Evolutionary conservation across 2,329 filamentous ascomycete species (phyloP).

Genomic region (Akanthomyces muscarius): DNA sequence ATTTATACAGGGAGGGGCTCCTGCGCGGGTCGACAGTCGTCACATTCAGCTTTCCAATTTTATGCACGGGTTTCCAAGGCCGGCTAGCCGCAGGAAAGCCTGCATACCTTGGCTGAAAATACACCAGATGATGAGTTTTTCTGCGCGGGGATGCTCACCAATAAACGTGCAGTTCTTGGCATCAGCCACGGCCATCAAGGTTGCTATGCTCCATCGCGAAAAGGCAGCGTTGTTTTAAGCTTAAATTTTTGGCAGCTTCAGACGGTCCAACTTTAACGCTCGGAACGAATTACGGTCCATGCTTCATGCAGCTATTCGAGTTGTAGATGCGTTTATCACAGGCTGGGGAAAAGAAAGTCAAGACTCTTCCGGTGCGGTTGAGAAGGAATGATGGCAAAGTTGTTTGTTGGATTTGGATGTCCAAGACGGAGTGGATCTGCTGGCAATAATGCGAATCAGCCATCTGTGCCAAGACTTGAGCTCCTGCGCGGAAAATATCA

Average conservation of each 20-base stretch:
- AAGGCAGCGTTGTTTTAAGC: background rate
- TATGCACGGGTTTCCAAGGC: no score
- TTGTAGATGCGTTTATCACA: background rate
- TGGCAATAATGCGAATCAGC: slow-evolving; percentile 4
- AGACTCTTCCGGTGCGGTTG: no score
- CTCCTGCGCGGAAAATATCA: background rate
- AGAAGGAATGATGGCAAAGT: background rate
- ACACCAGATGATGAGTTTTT: no score
- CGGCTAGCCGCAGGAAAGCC: no score
- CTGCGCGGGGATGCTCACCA: no score
- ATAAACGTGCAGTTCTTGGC: background rate
- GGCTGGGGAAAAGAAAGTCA: background rate
- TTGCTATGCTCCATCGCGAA: background rate
- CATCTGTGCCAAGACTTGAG: slow-evolving; percentile 5
- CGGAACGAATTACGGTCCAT: background rate
- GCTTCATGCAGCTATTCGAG: background rate
- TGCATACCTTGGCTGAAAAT: no score
- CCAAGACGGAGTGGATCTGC: background rate
- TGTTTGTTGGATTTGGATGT: background rate
- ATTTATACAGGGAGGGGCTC: no score
- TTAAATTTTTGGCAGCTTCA: background rate
- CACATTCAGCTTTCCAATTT: no score
- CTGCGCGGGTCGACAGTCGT: no score
- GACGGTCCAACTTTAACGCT: background rate
- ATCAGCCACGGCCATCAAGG: slow-evolving; percentile 6